Evolutionary conservation across 345 rosid species (phyloP).

Genomic region (Arabidopsis suecica): DNA sequence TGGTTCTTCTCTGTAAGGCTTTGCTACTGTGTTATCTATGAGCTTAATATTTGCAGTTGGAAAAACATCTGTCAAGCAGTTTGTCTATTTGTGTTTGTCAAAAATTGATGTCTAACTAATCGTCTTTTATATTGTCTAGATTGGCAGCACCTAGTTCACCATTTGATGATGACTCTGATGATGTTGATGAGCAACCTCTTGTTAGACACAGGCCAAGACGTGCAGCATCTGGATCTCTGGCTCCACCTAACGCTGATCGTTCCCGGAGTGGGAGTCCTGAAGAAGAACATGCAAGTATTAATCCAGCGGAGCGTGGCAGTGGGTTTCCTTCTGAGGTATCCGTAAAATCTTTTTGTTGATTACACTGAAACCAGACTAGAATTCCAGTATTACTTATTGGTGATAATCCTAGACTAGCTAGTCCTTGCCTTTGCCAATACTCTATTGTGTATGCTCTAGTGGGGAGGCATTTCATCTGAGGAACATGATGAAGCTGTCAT

Average conservation of each 20-base stretch:
- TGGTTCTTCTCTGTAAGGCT: constrained; percentile 13
- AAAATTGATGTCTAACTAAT: constrained; percentile 15
- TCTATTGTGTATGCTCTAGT: constrained; percentile 53
- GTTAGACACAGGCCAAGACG: constrained; percentile 73
- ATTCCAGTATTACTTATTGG: neutral
- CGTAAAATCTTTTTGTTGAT: constrained; percentile 1
- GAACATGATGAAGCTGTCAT: constrained; percentile 99
- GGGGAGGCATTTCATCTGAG: constrained; percentile 99
- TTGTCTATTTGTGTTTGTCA: constrained; percentile 19
- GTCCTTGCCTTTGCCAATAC: constrained; percentile 19
- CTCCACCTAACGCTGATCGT: constrained; percentile 54
- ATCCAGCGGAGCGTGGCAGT: constrained; percentile 55
- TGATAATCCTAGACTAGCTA: constrained; percentile 27
- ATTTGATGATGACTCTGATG: constrained; percentile 71
- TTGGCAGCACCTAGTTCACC: constrained; percentile 72
- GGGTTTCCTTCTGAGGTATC: constrained; percentile 71
- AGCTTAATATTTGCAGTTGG: constrained; percentile 1
- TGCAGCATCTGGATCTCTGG: constrained; percentile 53
- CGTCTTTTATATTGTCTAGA: constrained; percentile 49
- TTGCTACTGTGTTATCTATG: constrained; percentile 9
- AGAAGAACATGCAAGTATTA: constrained; percentile 47
- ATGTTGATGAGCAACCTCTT: constrained; percentile 74
- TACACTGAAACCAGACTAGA: neutral
- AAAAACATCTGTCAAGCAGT: neutral
- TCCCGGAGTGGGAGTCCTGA: constrained; percentile 68